Conservation (phyloP, 1,139 yeast genomes). For the Blastobotrys persicus region DNA sequence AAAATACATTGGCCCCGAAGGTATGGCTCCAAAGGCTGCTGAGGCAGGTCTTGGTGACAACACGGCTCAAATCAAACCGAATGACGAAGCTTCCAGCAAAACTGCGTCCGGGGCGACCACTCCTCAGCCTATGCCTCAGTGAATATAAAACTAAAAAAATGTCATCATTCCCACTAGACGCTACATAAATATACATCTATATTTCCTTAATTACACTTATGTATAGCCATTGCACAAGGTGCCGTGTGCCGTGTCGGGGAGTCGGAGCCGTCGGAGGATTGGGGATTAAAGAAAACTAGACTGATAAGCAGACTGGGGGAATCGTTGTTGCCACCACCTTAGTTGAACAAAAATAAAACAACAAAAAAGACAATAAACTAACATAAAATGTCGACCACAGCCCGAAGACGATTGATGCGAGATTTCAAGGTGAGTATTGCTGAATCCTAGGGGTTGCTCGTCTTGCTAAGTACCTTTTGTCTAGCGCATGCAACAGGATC, state of each 20-base stretch:
- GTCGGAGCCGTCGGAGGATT: neutral
- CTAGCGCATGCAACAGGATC: constrained; percentile 93
- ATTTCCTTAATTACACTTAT: neutral
- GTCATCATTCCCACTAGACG: neutral
- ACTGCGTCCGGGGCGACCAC: neutral
- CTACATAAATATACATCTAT: neutral
- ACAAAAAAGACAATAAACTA: neutral
- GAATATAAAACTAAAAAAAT: no score
- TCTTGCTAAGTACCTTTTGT: constrained; percentile 3
- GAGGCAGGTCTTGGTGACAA: constrained; percentile 4
- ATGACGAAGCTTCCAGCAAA: neutral
- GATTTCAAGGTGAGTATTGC: constrained; percentile 72
- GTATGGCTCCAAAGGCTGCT: constrained; percentile 33
- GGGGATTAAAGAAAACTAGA: no score
- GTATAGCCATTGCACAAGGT: no score
- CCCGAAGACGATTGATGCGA: constrained; percentile 97
- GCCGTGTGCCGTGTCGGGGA: no score
- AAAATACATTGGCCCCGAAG: constrained; percentile 54
- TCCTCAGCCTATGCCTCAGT: neutral
- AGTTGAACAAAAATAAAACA: neutral
- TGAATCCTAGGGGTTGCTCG: neutral
- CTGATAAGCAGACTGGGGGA: no score
- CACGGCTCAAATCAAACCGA: neutral
- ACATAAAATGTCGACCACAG: constrained; percentile 95
- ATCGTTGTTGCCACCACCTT: neutral